Percentiles rank a stretch among this genome's conserved stretches.
phyloP scores from a whole-genome alignment of 768 basidiomycete species.

The Cubamyces sp. region DNA sequence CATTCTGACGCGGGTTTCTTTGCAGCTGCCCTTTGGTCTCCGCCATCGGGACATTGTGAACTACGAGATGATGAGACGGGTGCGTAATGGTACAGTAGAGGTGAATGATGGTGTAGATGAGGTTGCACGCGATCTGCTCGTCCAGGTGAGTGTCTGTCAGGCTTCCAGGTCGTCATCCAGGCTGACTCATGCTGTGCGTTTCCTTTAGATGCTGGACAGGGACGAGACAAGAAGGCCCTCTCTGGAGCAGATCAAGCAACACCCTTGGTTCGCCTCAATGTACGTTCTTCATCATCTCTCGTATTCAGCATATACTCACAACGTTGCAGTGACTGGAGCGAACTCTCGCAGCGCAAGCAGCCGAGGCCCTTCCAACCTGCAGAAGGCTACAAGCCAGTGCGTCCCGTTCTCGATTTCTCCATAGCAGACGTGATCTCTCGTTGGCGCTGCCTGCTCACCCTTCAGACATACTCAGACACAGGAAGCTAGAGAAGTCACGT shows the following conservation, averaged over 20 bases:
- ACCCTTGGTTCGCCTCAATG: constrained; percentile 14
- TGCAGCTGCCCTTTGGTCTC: constrained; percentile 15
- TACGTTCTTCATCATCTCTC: background rate
- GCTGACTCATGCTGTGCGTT: background rate
- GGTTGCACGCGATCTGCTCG: constrained; percentile 5
- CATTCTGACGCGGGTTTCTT: too few relatives aligned
- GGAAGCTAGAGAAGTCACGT: background rate
- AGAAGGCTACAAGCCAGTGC: background rate
- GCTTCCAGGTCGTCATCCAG: too few relatives aligned
- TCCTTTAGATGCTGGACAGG: constrained; percentile 13
- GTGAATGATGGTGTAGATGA: constrained; percentile 5
- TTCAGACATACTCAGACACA: background rate
- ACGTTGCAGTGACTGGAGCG: constrained; percentile 1
- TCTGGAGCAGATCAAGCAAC: constrained; percentile 4
- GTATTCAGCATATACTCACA: background rate
- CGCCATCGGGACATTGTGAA: background rate
- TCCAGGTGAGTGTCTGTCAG: background rate
- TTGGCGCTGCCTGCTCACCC: background rate
- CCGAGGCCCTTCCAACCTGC: background rate
- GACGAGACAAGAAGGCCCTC: constrained; percentile 1
- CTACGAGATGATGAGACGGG: background rate
- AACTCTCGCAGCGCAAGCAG: constrained; percentile 7
- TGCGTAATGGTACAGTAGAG: background rate
- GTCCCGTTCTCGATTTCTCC: background rate
- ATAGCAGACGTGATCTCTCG: background rate